These are phyloP conservation scores for Fomitopsis pinicola DNA, from an alignment of 1,284 basidiomycete genomes.

Conservation along the genomic window DNA sequence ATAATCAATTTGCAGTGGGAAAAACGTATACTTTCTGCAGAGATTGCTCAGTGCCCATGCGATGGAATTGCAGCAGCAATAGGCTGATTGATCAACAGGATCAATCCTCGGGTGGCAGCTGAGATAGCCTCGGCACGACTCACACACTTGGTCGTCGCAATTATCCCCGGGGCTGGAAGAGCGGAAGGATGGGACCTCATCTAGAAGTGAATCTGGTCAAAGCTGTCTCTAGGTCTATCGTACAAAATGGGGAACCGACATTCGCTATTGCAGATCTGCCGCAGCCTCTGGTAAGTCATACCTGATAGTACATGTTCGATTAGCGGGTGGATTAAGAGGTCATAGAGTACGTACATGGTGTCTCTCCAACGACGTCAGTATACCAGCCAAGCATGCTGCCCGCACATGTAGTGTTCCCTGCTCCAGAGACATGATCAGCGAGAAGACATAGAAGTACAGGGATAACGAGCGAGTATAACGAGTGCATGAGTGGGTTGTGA, in stretches of 20 bases:
- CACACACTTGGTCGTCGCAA: slow-evolving; percentile 16
- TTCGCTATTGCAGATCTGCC: slow-evolving; percentile 4
- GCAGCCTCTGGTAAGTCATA: slow-evolving; percentile 5
- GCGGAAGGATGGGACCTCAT: slow-evolving; percentile 11
- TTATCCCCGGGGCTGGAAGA: slow-evolving; percentile 10
- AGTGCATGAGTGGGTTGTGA: too few species aligned
- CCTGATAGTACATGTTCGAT: background rate
- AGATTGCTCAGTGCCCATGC: slow-evolving; percentile 18
- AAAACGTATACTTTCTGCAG: slow-evolving; percentile 11
- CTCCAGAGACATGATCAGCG: background rate
- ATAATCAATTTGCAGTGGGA: background rate
- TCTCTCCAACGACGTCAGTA: slow-evolving; percentile 1
- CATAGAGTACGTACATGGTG: background rate
- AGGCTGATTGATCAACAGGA: background rate
- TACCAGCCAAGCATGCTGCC: background rate
- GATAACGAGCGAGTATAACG: background rate
- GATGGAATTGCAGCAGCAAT: slow-evolving; percentile 16
- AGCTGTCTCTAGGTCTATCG: background rate
- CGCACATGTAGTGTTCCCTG: slow-evolving; percentile 1
- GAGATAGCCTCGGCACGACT: background rate
- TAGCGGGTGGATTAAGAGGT: background rate
- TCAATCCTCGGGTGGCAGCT: background rate
- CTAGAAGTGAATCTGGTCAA: background rate
- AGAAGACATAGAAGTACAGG: background rate
- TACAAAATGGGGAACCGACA: background rate